Base-by-base conservation (phyloP, 768 basidiomycete species). In the Mrakia gelida region DNA sequence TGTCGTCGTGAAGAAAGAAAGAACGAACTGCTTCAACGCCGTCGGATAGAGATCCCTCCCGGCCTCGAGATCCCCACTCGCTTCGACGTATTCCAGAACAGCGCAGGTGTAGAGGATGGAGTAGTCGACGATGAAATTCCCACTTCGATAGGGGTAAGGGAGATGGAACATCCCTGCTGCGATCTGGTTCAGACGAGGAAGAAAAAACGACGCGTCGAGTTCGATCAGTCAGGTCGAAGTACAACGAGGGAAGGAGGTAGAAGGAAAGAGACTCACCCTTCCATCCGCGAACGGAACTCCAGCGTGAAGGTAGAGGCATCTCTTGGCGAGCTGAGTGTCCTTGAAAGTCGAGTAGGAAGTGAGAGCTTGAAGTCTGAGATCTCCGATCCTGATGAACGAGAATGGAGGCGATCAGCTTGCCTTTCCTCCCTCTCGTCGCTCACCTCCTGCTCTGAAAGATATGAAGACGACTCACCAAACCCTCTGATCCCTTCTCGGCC, bases 291-390 rank as follows among this genome's bases (percentile, higher is more conserved):
- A 80, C 0, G 81, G 81, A 30, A 81, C 70, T 18, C 79, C 80
- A 8, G 81, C 81, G 52, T 80, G 80, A 18, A 82, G 76, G 77
- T 82, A 81, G 28, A 82, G 78, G 45, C 81, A 82, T 0, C 81
- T 75, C 63, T 82, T 82, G 73, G 81, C 81, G 18, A 82, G 79
- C n/a, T 71, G 52, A 54, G 61, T 61, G 43, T 81, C 81, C 30
- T 79, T 75, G 75, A 82, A 82, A 0, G 81, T 82, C 23, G 54
- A 56, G 73, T 82, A 82, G 7, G 80, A 80, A 32, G 76, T 71
- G n/a, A 81, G 63, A 16, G 81, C 81, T 77, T 82, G 81, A 1
- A 82, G 79, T 23, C 81, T 79, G 9, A 82, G 79, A 34, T 82
- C 81, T 28, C 81, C 81, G 34, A 81, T 80, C 81, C 81, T 81